These are phyloP conservation scores for Athelia psychrophila DNA, from an alignment of 1,284 basidiomycete species.

Conservation along the genomic window DNA sequence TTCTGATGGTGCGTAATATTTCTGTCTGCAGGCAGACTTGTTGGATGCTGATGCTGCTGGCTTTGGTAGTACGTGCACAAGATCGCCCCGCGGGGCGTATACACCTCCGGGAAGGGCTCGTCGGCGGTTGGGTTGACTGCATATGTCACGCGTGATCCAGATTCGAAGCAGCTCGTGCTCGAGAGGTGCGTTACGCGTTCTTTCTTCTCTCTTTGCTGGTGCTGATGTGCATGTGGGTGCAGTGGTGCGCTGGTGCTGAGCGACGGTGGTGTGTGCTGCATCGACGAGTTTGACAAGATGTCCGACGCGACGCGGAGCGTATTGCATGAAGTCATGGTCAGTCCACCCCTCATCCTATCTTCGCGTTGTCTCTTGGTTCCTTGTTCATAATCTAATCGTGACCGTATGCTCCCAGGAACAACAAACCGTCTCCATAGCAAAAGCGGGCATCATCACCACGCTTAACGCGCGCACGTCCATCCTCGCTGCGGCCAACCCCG, in stretches of 20 bases:
- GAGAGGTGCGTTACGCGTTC: slow-evolving; percentile 65
- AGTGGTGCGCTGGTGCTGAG: slow-evolving; percentile 96
- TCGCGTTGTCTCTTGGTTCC: background rate
- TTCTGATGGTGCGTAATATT: slow-evolving; percentile 66
- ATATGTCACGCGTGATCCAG: slow-evolving; percentile 96
- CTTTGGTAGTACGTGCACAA: slow-evolving; percentile 89
- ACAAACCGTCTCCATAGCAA: slow-evolving; percentile 99
- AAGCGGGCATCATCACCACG: slow-evolving; percentile 98
- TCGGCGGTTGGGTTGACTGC: slow-evolving; percentile 98
- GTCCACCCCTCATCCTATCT: too few relatives aligned
- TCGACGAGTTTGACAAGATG: slow-evolving; percentile 99
- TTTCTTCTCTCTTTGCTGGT: background rate
- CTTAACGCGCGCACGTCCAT: slow-evolving; percentile 97
- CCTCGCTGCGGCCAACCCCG: slow-evolving; percentile 95
- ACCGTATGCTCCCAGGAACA: slow-evolving; percentile 70
- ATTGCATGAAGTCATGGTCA: slow-evolving; percentile 97
- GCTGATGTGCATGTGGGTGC: slow-evolving; percentile 6
- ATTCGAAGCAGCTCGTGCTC: slow-evolving; percentile 95
- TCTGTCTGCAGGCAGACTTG: background rate
- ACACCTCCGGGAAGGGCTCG: slow-evolving; percentile 95
- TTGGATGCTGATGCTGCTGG: slow-evolving; percentile 1
- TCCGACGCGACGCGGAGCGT: slow-evolving; percentile 95
- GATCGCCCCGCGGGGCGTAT: slow-evolving; percentile 96
- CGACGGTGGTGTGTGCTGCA: slow-evolving; percentile 98
- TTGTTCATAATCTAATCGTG: background rate